Conservation (phyloP, 1,139 yeast species). For the Candida neerlandica region DNA sequence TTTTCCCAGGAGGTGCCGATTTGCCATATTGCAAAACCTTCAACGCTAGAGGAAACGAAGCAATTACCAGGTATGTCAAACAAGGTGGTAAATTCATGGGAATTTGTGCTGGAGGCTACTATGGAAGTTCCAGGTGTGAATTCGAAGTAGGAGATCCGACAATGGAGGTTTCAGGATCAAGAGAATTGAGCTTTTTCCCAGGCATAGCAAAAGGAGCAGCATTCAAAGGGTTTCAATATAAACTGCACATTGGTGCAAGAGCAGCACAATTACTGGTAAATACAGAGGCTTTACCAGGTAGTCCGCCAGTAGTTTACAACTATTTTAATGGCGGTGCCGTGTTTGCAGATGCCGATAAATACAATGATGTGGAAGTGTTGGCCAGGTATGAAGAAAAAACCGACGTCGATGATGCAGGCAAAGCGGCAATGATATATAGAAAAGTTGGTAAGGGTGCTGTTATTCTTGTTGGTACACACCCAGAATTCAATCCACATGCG, state of each 20-base stretch:
- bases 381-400: constrained; percentile 59
- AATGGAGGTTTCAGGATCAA: constrained; percentile 80
- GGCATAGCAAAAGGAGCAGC: constrained; percentile 85
- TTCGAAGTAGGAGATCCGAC: constrained; percentile 73
- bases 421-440: constrained; percentile 74
- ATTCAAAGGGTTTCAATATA: constrained; percentile 76
- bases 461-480: constrained; percentile 84
- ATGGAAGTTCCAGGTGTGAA: constrained; percentile 73
- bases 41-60: constrained; percentile 67
- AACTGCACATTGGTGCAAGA: constrained; percentile 72
- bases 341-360: constrained; percentile 71
- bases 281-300: constrained; percentile 25
- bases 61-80: constrained; percentile 65
- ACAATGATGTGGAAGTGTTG: constrained; percentile 63
- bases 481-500: constrained; percentile 72
- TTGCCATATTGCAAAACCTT: constrained; percentile 74
- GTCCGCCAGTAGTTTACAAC: constrained; percentile 27
- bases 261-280: constrained; percentile 53
- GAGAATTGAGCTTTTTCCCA: constrained; percentile 81
- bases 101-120: constrained; percentile 97
- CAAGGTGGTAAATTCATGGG: constrained; percentile 85
- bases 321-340: constrained; percentile 91
- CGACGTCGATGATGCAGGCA: constrained; percentile 42
- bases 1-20: constrained; percentile 97
- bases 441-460: constrained; percentile 76